phyloP scores from a whole-genome alignment of 179 eudicot genomes.

The Patellifolia procumbens region DNA sequence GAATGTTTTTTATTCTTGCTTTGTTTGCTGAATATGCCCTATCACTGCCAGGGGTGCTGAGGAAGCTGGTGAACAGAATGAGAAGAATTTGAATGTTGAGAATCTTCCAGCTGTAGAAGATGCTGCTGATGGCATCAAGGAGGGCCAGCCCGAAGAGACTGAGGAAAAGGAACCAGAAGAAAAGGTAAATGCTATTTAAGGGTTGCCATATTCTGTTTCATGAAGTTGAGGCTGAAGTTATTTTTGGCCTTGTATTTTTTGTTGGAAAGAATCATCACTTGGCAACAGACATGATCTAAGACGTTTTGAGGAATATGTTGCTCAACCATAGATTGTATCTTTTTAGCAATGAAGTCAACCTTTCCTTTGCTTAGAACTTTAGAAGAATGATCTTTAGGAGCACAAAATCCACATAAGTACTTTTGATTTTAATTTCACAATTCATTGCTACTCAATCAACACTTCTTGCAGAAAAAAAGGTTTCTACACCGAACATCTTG shows the following conservation, averaged over 20 bases:
- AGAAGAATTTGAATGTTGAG: slow-evolving; percentile 52
- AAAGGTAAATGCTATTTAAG: slow-evolving; percentile 39
- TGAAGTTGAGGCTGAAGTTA: slow-evolving; percentile 9
- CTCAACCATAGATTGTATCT: not conserved
- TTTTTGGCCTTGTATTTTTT: not conserved
- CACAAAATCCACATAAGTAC: not conserved
- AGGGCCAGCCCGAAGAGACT: slow-evolving; percentile 50
- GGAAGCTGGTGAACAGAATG: slow-evolving; percentile 53
- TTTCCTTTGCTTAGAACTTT: not conserved
- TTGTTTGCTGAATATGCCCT: not conserved
- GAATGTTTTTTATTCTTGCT: not conserved
- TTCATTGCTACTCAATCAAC: not conserved
- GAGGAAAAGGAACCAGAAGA: slow-evolving; percentile 82
- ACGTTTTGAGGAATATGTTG: not conserved
- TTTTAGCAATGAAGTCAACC: not conserved
- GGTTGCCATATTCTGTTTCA: not conserved
- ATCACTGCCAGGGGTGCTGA: slow-evolving; percentile 41
- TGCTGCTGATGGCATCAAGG: slow-evolving; percentile 56
- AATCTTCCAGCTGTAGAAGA: slow-evolving; percentile 53
- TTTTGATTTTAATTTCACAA: not conserved
- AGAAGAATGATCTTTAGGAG: too few species aligned
- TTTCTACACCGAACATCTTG: not conserved
- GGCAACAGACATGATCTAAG: not conserved
- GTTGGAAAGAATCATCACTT: not conserved
- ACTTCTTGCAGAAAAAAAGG: not conserved